Base-by-base conservation (phyloP, 2,329 filamentous ascomycete genomes). In the Microsporum audouinii region DNA sequence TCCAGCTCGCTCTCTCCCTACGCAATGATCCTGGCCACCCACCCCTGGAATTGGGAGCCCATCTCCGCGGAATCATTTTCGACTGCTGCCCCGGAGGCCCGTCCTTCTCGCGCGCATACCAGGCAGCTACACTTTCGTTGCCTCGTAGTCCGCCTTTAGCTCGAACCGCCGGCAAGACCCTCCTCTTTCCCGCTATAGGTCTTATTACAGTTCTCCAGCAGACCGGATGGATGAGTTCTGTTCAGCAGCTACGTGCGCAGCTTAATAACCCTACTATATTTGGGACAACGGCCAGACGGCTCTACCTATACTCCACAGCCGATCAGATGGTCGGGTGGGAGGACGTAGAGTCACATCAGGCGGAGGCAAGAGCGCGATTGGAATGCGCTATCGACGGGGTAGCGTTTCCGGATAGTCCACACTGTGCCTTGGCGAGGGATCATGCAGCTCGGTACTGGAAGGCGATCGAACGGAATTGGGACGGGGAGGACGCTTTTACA, bases 1-100 rank as follows among this genome's bases (percentile, higher is more conserved):
- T 64, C 31, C 67, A 66, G 45, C 59, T 69, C 8, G 64, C 65
- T 7, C 55, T 66, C 5, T 65, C 67, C 4, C 63, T 69, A 60
- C 17, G n/a, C 10, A 41, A 58, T 29, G 57, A 58, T 33, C 43
- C 12, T 8, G n/a, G 4, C 8, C 43, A 47, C 14, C 6, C n/a
- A 3, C 14, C 14, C n/a, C 4, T 23, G 17, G 14, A 47, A 17
- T 8, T 47, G 23, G 14, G n/a, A 3, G 43, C 43, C 5, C 39
- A 43, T 43, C 39, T 43, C n/a, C 10, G 39, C 12, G 43, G n/a
- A 3, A 23, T 47, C 2, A 47, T 47, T 5, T 47, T 47, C 43
- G 43, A 47, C 2, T 47, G 43, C 43, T 47, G 43, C n/a, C 43
- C 43, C n/a, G 43, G 43, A 23, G 43, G 23, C n/a, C 4, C n/a